phyloP scores from a whole-genome alignment of 1,139 yeast species.

The Candida sp. region DNA sequence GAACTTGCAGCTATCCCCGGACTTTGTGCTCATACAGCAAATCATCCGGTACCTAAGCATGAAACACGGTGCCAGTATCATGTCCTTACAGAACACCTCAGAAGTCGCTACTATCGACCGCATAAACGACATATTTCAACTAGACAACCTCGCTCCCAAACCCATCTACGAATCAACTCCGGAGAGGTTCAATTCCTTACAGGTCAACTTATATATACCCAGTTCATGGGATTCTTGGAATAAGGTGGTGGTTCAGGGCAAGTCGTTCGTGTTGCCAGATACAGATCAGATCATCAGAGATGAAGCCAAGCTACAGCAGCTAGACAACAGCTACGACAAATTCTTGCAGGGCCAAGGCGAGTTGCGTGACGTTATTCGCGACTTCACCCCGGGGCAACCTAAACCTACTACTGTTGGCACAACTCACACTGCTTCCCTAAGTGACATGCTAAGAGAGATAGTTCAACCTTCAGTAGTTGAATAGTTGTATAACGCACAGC shows the following conservation, averaged over 20 bases:
- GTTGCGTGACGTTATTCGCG: background rate
- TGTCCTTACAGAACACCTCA: conserved; percentile 6
- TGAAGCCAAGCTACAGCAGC: conserved; percentile 6
- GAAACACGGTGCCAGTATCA: conserved; percentile 32
- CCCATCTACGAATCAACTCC: conserved; percentile 12
- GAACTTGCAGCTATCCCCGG: conserved; percentile 23
- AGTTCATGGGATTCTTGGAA: conserved; percentile 54
- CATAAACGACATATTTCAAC: conserved; percentile 5
- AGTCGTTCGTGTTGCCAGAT: conserved; percentile 22
- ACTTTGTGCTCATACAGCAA: conserved; percentile 49
- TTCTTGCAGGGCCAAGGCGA: conserved; percentile 2
- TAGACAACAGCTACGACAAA: conserved; percentile 11
- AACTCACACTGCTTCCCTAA: background rate
- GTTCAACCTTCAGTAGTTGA: conserved; percentile 11
- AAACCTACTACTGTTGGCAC: background rate
- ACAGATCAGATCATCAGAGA: conserved; percentile 20
- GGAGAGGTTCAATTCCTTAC: background rate
- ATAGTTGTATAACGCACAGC: background rate
- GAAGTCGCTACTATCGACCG: conserved; percentile 12
- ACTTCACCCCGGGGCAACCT: background rate
- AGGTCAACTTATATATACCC: conserved; percentile 44
- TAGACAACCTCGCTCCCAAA: conserved; percentile 5
- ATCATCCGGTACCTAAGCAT: conserved; percentile 52
- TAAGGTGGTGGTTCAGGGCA: conserved; percentile 50
- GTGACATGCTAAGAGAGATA: conserved; percentile 9